Base-by-base conservation (phyloP, 352 stramenopile genomes). In the Globisporangium echinulatum region DNA sequence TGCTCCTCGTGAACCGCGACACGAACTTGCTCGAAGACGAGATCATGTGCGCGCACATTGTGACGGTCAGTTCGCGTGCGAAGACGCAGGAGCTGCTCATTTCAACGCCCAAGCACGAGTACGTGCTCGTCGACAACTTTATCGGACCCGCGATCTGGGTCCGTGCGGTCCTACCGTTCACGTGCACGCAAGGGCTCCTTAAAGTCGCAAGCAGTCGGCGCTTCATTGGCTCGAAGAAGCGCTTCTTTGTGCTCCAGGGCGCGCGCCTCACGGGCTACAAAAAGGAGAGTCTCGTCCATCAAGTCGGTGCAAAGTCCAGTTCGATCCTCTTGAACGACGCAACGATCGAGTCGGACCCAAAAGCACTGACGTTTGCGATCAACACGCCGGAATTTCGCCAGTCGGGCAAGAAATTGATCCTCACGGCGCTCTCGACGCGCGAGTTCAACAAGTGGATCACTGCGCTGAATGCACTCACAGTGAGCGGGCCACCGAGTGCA, bases 11-110 rank as follows among this genome's bases (percentile, higher is more conserved):
- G 61, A 94, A 94, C 77, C 89, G 89, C 68, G 82, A 90, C 54
- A 90, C 82, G 67, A 94, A 94, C 70, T 78, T 90, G 77, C 78
- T 94, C 68, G 84, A 94, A 58, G 84, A 94, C 66, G 84, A 94
- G 68, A 84, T 94, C 69, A 90, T 94, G 77, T 92, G 84, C 71
- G 82, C 78, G 11, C 84, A 92, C 59, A 90, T 94, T 62, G 82
- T 94, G 64, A 94, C 84, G 4, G 82, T 94, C 61, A 94, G 84
- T 65, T 90, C 79, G 44, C 80, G 84, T 59, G 78, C 66, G 50
- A 94, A 94, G 70, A 72, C 82, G 51, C 73, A 86, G 42, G 84
- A 94, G 70, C 62, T 94, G 19, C 71, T 85, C 25, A 76, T 94
- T 38, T 76, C 79, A 10, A 90, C 82, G 56, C 62, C 72, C 64